Evolutionary conservation across 768 basidiomycete species (phyloP).

Genomic region (Lepiota venenata): DNA sequence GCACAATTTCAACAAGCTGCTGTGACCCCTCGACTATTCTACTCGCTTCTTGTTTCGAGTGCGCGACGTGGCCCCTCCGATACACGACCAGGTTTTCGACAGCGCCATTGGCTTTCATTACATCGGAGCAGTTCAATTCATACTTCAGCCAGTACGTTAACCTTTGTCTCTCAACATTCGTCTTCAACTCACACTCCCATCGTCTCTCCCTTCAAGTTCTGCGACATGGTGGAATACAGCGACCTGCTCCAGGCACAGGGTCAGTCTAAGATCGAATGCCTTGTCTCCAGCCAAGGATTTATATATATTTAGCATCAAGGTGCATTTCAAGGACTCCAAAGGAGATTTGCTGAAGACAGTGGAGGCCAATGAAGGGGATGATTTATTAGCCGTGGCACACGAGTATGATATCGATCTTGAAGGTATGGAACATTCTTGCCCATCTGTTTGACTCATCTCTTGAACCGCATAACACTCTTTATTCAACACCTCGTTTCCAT

Average conservation of each 20-base stretch:
- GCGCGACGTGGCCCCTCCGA: background rate
- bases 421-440: slow-evolving; percentile 48
- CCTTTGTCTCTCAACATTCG: background rate
- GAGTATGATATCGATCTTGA: slow-evolving; percentile 96
- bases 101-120: background rate
- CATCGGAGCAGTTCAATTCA: slow-evolving; percentile 1
- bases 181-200: background rate
- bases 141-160: background rate
- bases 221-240: slow-evolving; percentile 12
- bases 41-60: background rate
- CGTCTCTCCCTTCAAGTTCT: background rate
- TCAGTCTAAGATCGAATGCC: slow-evolving; percentile 2
- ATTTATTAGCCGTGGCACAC: slow-evolving; percentile 86
- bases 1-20: background rate
- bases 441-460: background rate
- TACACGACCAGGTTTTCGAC: background rate
- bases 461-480: background rate
- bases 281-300: background rate
- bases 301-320: slow-evolving; percentile 63
- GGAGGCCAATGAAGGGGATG: slow-evolving; percentile 93
- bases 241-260: slow-evolving; percentile 18
- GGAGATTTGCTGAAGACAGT: slow-evolving; percentile 82
- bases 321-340: slow-evolving; percentile 88
- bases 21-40: background rate
- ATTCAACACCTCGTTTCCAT: background rate